Evolutionary conservation across 208 protist species (phyloP), one percentile per base, ranked within the genome.

Genomic region (Trypanosoma cruzi): DNA sequence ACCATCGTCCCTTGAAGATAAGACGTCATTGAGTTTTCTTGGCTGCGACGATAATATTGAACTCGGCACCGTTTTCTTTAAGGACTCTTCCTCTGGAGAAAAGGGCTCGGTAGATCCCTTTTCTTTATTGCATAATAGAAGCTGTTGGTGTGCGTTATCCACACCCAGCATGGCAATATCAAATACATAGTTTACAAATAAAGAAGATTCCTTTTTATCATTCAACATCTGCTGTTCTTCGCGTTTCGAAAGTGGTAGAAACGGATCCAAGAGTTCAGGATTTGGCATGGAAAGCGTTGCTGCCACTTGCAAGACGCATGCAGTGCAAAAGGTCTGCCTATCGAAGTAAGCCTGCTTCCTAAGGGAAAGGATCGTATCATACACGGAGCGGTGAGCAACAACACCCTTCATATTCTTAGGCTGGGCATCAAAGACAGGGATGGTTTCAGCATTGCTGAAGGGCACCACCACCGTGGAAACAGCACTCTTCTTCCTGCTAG

Each of bases 111-210:
- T 16, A 26, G 18, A 22, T 11, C 18, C 18, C n/a, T 13, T 37
- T 48, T 32, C 31, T 4, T 22, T n/a, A 24, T 6, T 4, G 7
- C 29, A 34, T 26, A 13, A 53, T 14, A 69, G 16, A 32, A n/a
- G 26, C 0, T 77, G 48, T 34, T n/a, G 29, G 42, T 71, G 65
- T 2, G 64, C 65, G 32, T 31, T 44, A 57, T 40, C 18, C 6
- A 37, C 46, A 34, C 77, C 77, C 31, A 67, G 56, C 49, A 18
- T 44, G 8, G 53, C 54, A 54, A 66, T 58, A 64, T 75, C 55
- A 65, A 82, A 82, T 42, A 82, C 44, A 58, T 79, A 77, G 3
- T 75, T 60, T 14, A 77, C 77, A 67, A 79, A 82, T 4, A 50
- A 40, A 3, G 11, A 52, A 26, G 59, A 52, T 6, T 70, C 61